Conservation (phyloP, 2,329 filamentous ascomycete genomes). For the Paraphoma sp. region DNA sequence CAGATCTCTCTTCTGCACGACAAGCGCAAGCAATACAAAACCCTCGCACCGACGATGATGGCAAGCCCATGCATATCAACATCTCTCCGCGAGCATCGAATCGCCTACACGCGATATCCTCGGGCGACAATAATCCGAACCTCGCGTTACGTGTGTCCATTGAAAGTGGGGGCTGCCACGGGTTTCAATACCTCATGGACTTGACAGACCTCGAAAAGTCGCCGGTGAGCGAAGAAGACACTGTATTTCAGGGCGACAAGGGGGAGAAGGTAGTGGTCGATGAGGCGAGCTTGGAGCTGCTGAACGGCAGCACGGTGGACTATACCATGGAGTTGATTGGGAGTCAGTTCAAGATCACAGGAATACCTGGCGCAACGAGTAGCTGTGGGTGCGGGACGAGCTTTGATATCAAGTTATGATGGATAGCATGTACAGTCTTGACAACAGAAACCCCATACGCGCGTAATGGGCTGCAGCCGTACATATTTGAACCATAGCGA, state of each 20-base stretch:
- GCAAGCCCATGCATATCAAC: conserved; percentile 80
- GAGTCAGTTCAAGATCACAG: conserved; percentile 94
- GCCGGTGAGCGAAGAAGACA: conserved; percentile 73
- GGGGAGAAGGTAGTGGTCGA: conserved; percentile 87
- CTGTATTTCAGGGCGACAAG: conserved; percentile 75
- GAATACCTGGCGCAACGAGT: conserved; percentile 89
- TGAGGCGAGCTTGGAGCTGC: conserved; percentile 80
- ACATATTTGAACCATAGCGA: too few relatives aligned
- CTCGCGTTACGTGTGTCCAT: conserved; percentile 91
- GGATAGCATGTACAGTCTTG: too few relatives aligned
- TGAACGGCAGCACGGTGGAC: conserved; percentile 94
- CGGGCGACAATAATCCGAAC: conserved; percentile 68
- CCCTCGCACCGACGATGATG: conserved; percentile 79
- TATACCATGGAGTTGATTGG: conserved; percentile 96
- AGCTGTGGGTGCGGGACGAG: conserved; percentile 97
- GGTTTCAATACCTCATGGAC: conserved; percentile 96
- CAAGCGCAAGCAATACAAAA: conserved; percentile 61
- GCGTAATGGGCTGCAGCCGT: too few relatives aligned
- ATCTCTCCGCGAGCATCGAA: conserved; percentile 78
- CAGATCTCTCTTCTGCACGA: conserved; percentile 28
- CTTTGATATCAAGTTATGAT: conserved; percentile 79
- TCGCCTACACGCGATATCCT: conserved; percentile 72
- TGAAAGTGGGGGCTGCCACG: conserved; percentile 93
- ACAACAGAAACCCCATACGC: too few relatives aligned
- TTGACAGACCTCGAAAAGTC: conserved; percentile 68